phyloP scores from a whole-genome alignment of 345 rosid species.

The Carallia brachiata region DNA sequence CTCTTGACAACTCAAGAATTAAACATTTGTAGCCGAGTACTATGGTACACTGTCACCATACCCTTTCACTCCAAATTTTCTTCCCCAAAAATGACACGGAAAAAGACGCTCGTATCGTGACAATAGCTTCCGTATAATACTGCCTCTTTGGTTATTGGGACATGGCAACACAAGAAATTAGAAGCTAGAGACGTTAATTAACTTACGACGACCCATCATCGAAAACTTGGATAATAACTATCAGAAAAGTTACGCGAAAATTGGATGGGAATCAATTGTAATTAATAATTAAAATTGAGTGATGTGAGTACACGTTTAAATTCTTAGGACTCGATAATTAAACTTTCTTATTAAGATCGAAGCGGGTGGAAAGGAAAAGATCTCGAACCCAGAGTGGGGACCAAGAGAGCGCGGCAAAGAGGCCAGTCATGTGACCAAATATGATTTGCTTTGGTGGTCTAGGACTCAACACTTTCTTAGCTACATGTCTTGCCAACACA shows the following conservation, averaged over 20 bases:
- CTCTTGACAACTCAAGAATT: background rate
- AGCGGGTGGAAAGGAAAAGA: constrained; percentile 45
- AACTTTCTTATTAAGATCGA: constrained; percentile 32
- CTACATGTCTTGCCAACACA: constrained; percentile 54
- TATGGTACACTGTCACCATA: background rate
- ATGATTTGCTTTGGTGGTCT: constrained; percentile 52
- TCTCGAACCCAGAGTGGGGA: constrained; percentile 68
- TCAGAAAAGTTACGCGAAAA: too few species aligned
- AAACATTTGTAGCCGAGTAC: background rate
- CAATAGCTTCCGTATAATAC: background rate
- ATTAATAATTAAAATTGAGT: too few species aligned
- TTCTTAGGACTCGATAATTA: background rate
- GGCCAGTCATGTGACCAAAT: constrained; percentile 57
- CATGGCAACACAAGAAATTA: background rate
- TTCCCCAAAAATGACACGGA: background rate
- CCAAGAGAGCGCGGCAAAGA: constrained; percentile 51
- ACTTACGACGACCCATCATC: too few species aligned
- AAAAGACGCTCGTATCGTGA: background rate
- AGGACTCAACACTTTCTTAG: constrained; percentile 43
- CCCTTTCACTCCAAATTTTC: background rate
- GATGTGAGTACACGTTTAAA: too few species aligned
- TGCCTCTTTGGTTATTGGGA: background rate
- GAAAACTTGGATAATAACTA: too few species aligned
- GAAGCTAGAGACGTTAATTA: background rate
- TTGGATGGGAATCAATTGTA: too few species aligned